phyloP scores from a whole-genome alignment of 2,329 filamentous ascomycete species.

The Penicillium sp. region DNA sequence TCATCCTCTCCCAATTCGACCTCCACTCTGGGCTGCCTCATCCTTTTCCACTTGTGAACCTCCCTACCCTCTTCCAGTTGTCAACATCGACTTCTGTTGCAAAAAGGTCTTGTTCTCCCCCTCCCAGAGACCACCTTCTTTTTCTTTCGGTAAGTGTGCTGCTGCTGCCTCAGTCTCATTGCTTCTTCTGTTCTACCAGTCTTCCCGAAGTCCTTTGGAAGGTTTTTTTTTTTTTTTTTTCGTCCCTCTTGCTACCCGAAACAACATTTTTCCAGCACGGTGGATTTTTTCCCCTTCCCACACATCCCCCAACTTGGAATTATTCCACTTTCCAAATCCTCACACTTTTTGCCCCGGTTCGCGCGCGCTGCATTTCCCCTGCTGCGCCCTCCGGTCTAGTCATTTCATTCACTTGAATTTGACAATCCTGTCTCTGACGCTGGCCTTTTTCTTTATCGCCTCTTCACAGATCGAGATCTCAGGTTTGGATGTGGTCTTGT shows the following conservation, averaged over 20 bases:
- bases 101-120: not conserved
- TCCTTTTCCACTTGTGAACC: not conserved
- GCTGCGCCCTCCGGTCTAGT: constrained; percentile 18
- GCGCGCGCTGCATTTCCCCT: constrained; percentile 17
- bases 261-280: constrained; percentile 15
- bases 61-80: too few relatives aligned
- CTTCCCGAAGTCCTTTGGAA: constrained; percentile 11
- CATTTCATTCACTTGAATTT: constrained; percentile 15
- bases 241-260: constrained; percentile 14
- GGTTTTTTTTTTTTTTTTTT: constrained; percentile 10
- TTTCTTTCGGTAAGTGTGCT: not conserved
- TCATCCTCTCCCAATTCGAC: not conserved
- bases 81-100: not conserved
- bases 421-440: constrained; percentile 10
- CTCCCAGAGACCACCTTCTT: not conserved
- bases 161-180: not conserved
- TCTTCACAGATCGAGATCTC: constrained; percentile 6
- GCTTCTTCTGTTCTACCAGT: not conserved
- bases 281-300: constrained; percentile 18
- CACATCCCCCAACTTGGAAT: constrained; percentile 12
- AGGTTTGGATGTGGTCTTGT: constrained; percentile 23
- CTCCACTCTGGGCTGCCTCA: constrained; percentile 10
- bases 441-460: constrained; percentile 11
- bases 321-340: constrained; percentile 1
- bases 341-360: constrained; percentile 11